Evolutionary conservation across 352 stramenopile genomes (phyloP), one percentile per base, ranked within the genome.

Genomic region (Phytopythium montanum): DNA sequence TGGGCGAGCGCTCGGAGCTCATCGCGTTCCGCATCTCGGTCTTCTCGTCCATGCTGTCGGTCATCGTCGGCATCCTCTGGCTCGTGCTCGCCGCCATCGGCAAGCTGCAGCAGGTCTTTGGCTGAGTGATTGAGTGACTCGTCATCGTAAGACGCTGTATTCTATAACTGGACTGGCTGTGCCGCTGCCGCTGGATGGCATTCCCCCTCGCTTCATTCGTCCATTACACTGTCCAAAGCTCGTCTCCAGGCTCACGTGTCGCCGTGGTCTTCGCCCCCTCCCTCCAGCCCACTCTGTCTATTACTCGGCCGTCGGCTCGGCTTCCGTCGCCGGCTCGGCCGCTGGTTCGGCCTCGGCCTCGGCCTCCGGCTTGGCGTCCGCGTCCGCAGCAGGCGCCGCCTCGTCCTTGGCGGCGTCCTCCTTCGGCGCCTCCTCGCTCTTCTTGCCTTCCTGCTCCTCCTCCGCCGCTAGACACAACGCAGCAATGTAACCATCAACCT

Each of bases 21-120:
- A 68, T 94, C 45, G 85, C 82, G 36, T 94, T 90, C 60, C 73
- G 81, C 21, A 86, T 94, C 64, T 77, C 79, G 55, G 81, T 96
- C 56, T 88, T 92, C 59, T 93, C 81, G 59, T 88, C 87, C 50
- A 76, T 91, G 72, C 62, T 95, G 7, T 94, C 85, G n/a, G 75
- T 95, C 18, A 75, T 89, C 44, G 85, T 96, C 25, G 87, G 87
- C 46, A 52, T 94, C 0, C 55, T 96, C 34, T 96, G 87, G 87
- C 71, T 96, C 61, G 79, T 90, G 50, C 68, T 96, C 33, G 75
- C 81, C 16, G 76, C 81, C 10, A 61, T 84, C 29, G 87, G 83
- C 48, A 92, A 93, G 54, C 71, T 96, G 28, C 77, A 92, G 62
- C 64, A 92, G 52, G 63, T 95, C 28, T 92, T 95, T 67, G 76